Conservation (phyloP, 2,329 filamentous ascomycete species). For the Calycina marina region DNA sequence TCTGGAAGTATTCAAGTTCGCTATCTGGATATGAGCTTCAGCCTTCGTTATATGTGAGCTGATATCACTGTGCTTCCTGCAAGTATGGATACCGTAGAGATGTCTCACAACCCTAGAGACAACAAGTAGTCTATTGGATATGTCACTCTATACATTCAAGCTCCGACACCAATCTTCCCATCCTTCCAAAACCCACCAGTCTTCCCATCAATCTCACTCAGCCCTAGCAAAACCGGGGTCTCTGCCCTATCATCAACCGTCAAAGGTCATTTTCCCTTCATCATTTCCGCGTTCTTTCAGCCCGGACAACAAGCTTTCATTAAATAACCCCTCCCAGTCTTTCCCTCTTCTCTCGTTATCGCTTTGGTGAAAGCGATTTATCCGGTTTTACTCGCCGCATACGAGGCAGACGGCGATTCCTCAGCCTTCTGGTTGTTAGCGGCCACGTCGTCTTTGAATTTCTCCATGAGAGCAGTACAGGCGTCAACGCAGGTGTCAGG, state of each 20-base stretch:
- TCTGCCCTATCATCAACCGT: conserved; percentile 1
- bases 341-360: neutral
- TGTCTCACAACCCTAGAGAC: too few species aligned
- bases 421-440: conserved; percentile 1
- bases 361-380: conserved; percentile 1
- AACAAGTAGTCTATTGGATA: too few species aligned
- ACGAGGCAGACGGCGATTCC: neutral
- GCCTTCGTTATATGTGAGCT: too few species aligned
- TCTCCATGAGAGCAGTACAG: conserved; percentile 1
- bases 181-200: conserved; percentile 1
- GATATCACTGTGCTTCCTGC: too few species aligned
- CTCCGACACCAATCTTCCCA: too few species aligned
- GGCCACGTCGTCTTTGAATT: neutral
- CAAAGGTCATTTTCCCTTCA: neutral
- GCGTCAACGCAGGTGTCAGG: conserved; percentile 1
- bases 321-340: neutral
- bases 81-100: too few species aligned
- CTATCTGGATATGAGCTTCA: too few species aligned
- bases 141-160: too few species aligned
- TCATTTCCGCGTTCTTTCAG: conserved; percentile 1
- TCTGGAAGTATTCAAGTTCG: too few species aligned
- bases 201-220: conserved; percentile 1
- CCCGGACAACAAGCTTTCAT: conserved; percentile 1
- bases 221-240: conserved; percentile 1
- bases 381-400: conserved; percentile 1